Base-by-base conservation (phyloP, 2,329 filamentous ascomycete species). In the Orbilia brochopaga region DNA sequence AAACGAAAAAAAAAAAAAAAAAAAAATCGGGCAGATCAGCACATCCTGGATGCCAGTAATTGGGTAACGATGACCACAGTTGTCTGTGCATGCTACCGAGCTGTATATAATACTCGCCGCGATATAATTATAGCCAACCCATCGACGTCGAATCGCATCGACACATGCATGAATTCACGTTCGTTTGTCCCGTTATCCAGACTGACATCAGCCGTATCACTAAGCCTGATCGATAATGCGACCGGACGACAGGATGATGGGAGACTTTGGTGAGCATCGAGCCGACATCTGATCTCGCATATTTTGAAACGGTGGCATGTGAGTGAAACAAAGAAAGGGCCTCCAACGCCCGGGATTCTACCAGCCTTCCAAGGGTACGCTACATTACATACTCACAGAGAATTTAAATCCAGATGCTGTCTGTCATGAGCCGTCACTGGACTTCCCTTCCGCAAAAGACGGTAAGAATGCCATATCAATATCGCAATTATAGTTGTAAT, bases 221-320 rank as follows among this genome's bases (percentile, higher is more conserved):
- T 11, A 23, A 23, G 37, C 40, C 32, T 37, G n/a, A 2, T 21
- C 48, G 19, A 32, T 54, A 46, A 46, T 40, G 46, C 48, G 27
- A 27, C 17, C 27, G 27, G 40, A n/a, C 48, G 27, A 24, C 13
- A 44, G 15, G 54, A 56, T n/a, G 2, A 11, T 2, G 23, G 37
- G 3, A 59, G 37, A 40, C 32, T 46, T 46, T n/a, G 15, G 19
- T 35, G 50, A 59, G 46, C 48, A n/a, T 60, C 48, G 44, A 35
- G 30, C 35, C 17, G 24, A 17, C 40, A 44, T 24, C 59, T 40
- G 54, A 64, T 63, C 59, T 64, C 48, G 66, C 66, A 70, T 63
- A 70, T 63, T 23, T 59, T 70, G 66, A 70, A 70, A 70, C 66
- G 21, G 13, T 42, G 19, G 44, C 44, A 48, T 19, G 44, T 48